Conservation (phyloP, 129 eudicot genomes). For the Calendula officinalis region DNA sequence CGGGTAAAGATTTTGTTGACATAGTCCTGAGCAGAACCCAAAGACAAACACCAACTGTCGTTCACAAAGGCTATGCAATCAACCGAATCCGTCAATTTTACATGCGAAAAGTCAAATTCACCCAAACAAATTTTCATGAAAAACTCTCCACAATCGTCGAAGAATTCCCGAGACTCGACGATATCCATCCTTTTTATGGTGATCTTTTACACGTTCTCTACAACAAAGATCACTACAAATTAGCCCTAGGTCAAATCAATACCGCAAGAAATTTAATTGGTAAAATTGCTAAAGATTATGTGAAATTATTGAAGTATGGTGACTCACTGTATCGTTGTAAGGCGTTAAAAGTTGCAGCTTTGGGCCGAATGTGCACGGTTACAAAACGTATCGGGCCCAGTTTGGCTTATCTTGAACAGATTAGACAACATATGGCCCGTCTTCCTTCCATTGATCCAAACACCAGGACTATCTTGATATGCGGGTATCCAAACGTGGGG, state of each 20-base stretch:
- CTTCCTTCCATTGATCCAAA: conserved; percentile 93
- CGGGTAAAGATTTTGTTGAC: conserved; percentile 82
- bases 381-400: conserved; percentile 87
- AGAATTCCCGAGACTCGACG: conserved; percentile 88
- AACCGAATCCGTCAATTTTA: conserved; percentile 74
- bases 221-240: conserved; percentile 93
- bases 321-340: conserved; percentile 91
- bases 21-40: conserved; percentile 84
- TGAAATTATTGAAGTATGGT: conserved; percentile 81
- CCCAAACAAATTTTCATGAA: conserved; percentile 73
- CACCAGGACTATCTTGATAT: conserved; percentile 76
- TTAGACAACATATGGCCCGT: conserved; percentile 95
- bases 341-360: conserved; percentile 87
- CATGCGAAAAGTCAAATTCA: conserved; percentile 86
- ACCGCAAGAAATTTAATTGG: conserved; percentile 83
- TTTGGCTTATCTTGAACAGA: conserved; percentile 89
- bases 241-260: conserved; percentile 90
- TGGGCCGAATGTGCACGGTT: conserved; percentile 95
- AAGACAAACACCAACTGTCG: conserved; percentile 88
- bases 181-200: conserved; percentile 90
- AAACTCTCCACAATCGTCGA: conserved; percentile 85
- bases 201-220: conserved; percentile 90
- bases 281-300: conserved; percentile 84
- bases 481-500: conserved; percentile 98
- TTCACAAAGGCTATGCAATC: conserved; percentile 96